Evolutionary conservation across 2,329 filamentous ascomycete genomes (phyloP), one percentile per base, ranked within the genome.

Genomic region (Phyllosticta citriasiana): DNA sequence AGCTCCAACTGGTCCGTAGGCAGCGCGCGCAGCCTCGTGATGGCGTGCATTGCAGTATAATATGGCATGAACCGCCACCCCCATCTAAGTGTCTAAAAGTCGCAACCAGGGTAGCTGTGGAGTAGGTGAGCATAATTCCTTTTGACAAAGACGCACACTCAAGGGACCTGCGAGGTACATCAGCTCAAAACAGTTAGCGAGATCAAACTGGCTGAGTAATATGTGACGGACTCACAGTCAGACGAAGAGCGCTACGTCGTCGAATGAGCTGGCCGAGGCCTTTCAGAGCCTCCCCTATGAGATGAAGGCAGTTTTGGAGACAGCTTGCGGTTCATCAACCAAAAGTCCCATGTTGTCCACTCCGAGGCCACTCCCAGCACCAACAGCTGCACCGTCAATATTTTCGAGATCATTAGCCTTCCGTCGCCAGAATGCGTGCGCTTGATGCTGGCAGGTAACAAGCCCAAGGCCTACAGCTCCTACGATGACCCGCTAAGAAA

Each of bases 361-460:
- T 47, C 40, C 6, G 53, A 56, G 33, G 3, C 19, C 6, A 30
- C 50, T 8, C 51, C 51, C 6, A 27, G 19, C 10, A 52, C 53
- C 3, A 16, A 35, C 2, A 40, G 19, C 10, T 56, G 53, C 10
- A 30, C 1, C 4, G 5, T 16, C 16, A 53, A 60, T 9, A 50
- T 60, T 25, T 14, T 53, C 19, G 58, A 60, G 9, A 47, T 25
- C 22, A 22, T 61, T 1, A 22, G 33, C n/a, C 26, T 54, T 12
- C 59, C 59, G 4, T 10, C 59, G 1, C 59, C 55, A n/a, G 59
- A 61, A 24, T 61, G 57, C 50, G 40, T 61, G 12, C 55, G 57
- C 24, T 26, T 57, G 47, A 35, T 61, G 24, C 47, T 57, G 4
- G 33, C 59, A 27, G 59, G 59, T 61, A 61, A 53, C 8, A 14